These are phyloP conservation scores for Crataegus laevigata DNA, from an alignment of 306 rosid species.

Conservation along the genomic window DNA sequence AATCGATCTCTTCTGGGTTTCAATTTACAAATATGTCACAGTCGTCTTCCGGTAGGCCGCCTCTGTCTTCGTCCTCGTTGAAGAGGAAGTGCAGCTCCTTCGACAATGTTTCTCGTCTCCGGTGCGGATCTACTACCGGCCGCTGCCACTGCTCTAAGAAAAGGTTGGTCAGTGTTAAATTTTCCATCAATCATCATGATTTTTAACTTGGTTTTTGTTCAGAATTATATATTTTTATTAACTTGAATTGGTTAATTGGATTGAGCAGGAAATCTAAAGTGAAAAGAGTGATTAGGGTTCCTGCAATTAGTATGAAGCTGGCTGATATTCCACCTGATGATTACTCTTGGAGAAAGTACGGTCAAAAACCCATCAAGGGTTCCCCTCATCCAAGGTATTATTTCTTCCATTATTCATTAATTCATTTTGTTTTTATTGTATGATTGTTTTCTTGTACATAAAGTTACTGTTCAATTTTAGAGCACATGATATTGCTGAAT, in stretches of 20 bases:
- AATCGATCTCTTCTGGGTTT: conserved; percentile 44
- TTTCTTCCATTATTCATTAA: not conserved
- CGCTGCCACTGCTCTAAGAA: conserved; percentile 76
- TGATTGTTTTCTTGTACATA: not conserved
- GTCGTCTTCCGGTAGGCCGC: conserved; percentile 47
- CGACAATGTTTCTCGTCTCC: conserved; percentile 25
- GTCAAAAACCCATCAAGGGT: conserved; percentile 91
- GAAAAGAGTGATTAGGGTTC: conserved; percentile 56
- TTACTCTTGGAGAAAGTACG: conserved; percentile 79
- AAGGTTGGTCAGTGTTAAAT: conserved; percentile 27
- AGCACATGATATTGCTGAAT: too few relatives aligned
- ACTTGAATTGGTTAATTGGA: not conserved
- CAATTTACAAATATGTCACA: conserved; percentile 49
- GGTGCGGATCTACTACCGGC: conserved; percentile 43
- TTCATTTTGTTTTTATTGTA: not conserved
- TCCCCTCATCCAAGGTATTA: conserved; percentile 82
- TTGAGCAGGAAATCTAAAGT: conserved; percentile 51
- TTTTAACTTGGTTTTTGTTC: not conserved
- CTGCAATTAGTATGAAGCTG: conserved; percentile 58
- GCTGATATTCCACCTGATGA: conserved; percentile 86
- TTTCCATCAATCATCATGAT: not conserved
- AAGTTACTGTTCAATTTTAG: too few relatives aligned
- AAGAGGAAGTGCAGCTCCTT: conserved; percentile 63
- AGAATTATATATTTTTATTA: not conserved
- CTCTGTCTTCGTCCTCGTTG: conserved; percentile 41